Percentiles rank a stretch among this genome's conserved stretches.
These are phyloP conservation scores for Fraxinus sp. DNA, from an alignment of 305 asterid genomes.

Conservation along the genomic window DNA sequence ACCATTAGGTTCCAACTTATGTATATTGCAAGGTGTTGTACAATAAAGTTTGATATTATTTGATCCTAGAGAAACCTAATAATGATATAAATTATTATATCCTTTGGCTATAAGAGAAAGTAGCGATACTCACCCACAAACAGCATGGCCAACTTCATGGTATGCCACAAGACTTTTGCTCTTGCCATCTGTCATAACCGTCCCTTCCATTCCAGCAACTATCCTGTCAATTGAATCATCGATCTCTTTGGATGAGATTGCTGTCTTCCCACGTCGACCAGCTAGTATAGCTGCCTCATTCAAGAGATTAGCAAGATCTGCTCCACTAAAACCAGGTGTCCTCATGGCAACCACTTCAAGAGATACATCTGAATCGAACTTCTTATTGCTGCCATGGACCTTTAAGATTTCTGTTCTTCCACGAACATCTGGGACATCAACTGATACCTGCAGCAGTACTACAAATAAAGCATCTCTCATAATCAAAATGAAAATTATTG, in stretches of 20 bases:
- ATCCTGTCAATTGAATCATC: constrained; percentile 94
- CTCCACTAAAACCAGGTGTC: constrained; percentile 97
- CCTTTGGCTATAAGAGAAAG: neutral
- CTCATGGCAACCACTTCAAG: constrained; percentile 84
- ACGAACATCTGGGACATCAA: constrained; percentile 69
- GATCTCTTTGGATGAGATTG: constrained; percentile 79
- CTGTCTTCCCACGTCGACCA: constrained; percentile 81
- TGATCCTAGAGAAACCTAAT: neutral
- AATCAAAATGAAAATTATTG: neutral
- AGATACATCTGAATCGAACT: constrained; percentile 57
- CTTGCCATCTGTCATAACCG: constrained; percentile 96
- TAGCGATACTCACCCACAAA: constrained; percentile 69
- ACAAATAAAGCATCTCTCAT: neutral
- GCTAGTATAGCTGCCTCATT: constrained; percentile 97
- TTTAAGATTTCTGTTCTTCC: constrained; percentile 66
- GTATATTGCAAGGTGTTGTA: neutral
- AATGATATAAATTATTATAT: neutral
- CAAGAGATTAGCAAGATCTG: constrained; percentile 94
- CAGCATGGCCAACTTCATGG: constrained; percentile 98
- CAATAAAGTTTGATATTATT: neutral
- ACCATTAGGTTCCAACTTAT: neutral
- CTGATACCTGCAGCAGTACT: constrained; percentile 58
- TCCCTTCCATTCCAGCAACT: constrained; percentile 96
- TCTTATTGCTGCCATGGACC: constrained; percentile 28
- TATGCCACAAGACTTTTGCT: constrained; percentile 96